Conservation (phyloP, 192 early-diverging fungal genomes). For the Oehlia diaphana region DNA sequence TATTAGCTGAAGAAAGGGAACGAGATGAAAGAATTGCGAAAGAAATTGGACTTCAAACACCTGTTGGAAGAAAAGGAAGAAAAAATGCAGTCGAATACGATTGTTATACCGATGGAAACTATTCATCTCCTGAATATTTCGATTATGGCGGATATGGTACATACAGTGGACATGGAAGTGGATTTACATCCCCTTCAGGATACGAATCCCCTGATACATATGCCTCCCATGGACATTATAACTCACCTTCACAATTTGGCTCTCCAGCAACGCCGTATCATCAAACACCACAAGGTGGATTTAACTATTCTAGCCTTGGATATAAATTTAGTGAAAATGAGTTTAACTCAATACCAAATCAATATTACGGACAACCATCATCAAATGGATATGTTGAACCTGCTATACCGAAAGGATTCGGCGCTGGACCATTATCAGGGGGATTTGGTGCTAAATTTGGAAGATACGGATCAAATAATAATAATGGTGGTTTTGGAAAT, state of each 20-base stretch:
- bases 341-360: neutral
- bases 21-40: slow-evolving; percentile 23
- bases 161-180: neutral
- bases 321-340: neutral
- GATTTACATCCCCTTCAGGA: neutral
- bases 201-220: neutral
- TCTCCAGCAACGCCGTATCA: neutral
- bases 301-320: neutral
- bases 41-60: slow-evolving; percentile 21
- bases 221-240: neutral
- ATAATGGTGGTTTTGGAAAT: neutral
- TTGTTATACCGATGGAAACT: neutral
- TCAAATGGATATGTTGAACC: neutral
- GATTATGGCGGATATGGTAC: slow-evolving; percentile 9
- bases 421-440: neutral
- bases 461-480: neutral
- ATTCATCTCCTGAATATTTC: neutral
- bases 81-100: neutral
- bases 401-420: neutral
- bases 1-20: slow-evolving; percentile 24
- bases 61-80: neutral
- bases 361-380: neutral
- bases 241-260: neutral
- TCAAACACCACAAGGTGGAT: neutral
- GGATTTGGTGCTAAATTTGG: neutral